Percentiles rank a stretch among this genome's conserved stretches.
These are phyloP conservation scores for Aquilaria yunnanensis DNA, from an alignment of 345 rosid genomes.

Conservation along the genomic window DNA sequence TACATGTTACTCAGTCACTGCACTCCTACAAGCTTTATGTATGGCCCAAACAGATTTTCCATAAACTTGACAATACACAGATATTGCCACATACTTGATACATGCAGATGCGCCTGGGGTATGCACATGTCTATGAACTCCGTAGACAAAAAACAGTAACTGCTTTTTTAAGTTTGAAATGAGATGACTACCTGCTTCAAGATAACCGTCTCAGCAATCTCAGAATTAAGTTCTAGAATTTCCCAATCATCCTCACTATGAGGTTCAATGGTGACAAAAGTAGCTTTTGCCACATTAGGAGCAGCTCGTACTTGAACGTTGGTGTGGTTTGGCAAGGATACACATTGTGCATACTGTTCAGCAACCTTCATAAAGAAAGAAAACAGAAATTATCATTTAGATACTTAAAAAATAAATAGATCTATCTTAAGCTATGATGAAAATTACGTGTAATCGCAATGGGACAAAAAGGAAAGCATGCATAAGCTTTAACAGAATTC, in stretches of 20 bases:
- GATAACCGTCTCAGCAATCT: conserved; percentile 76
- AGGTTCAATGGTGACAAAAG: conserved; percentile 80
- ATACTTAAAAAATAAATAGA: background rate
- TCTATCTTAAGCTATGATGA: background rate
- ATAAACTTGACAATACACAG: no score
- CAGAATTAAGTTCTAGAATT: conserved; percentile 83
- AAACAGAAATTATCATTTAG: background rate
- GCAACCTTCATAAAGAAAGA: conserved; percentile 40
- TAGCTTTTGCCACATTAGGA: conserved; percentile 59
- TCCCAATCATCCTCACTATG: conserved; percentile 97
- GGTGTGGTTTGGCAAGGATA: conserved; percentile 48
- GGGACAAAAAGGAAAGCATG: background rate
- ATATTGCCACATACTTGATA: no score
- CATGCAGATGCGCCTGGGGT: no score
- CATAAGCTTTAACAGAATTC: no score
- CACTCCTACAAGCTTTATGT: no score
- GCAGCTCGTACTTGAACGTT: conserved; percentile 59
- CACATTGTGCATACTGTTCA: conserved; percentile 72
- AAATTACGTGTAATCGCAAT: background rate
- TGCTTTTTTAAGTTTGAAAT: background rate
- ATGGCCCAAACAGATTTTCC: no score
- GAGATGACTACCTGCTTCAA: conserved; percentile 56
- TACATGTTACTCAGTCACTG: no score
- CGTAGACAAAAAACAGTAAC: background rate
- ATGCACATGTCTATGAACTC: no score